Evolutionary conservation across 176 grass and related monocot species (phyloP).

Genomic region (Aegilops umbellulata): DNA sequence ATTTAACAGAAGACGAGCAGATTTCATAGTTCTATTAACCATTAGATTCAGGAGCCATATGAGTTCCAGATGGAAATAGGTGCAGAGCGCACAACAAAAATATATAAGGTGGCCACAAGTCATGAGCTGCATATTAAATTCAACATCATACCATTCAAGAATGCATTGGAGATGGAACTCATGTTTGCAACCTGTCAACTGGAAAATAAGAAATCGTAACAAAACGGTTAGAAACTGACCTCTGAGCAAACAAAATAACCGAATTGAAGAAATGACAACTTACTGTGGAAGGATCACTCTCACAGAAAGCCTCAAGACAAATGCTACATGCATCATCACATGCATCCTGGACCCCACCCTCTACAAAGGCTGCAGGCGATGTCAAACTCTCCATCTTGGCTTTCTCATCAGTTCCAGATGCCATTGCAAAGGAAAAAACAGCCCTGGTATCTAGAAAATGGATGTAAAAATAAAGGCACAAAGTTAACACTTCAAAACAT

Average conservation of each 20-base stretch:
- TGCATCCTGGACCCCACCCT: conserved; percentile 91
- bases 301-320: conserved; percentile 82
- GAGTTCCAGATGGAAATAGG: conserved; percentile 18
- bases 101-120: not conserved
- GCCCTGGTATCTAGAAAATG: conserved; percentile 18
- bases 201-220: conserved; percentile 36
- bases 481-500: not conserved
- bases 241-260: not conserved
- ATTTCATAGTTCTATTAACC: conserved; percentile 15
- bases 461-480: not conserved
- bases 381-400: conserved; percentile 71
- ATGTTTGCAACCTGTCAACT: conserved; percentile 95
- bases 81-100: not conserved
- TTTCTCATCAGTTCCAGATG: conserved; percentile 51
- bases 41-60: not conserved
- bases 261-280: conserved; percentile 23
- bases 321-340: conserved; percentile 96
- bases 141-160: conserved; percentile 89
- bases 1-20: conserved; percentile 14
- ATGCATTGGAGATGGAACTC: conserved; percentile 99
- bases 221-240: conserved; percentile 18
- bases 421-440: conserved; percentile 30
- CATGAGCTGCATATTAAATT: not conserved
- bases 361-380: conserved; percentile 84
- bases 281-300: conserved; percentile 84